phyloP scores from a whole-genome alignment of 108 stramenopile genomes.

The Asterionellopsis glacialis region DNA sequence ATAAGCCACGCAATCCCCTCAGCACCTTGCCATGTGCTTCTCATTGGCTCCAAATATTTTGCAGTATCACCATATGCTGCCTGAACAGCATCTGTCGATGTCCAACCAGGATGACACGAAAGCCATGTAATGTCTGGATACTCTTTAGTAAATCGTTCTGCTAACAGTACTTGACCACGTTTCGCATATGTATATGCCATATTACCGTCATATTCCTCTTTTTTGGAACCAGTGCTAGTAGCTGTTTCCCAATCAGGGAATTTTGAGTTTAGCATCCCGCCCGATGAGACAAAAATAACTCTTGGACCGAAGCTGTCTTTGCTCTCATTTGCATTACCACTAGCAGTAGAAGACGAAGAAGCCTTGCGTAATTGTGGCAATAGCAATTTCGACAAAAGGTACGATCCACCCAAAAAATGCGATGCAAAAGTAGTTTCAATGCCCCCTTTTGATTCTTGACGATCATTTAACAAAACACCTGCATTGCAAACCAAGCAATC shows the following conservation, averaged over 20 bases:
- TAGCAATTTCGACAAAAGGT: slow-evolving; percentile 68
- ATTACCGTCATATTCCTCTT: slow-evolving; percentile 69
- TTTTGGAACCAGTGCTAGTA: slow-evolving; percentile 37
- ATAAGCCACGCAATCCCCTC: slow-evolving; percentile 89
- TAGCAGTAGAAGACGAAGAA: not conserved
- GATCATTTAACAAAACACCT: slow-evolving; percentile 83
- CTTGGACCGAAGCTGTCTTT: slow-evolving; percentile 31
- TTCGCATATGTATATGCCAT: slow-evolving; percentile 90
- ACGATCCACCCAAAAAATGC: slow-evolving; percentile 79
- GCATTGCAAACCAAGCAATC: slow-evolving; percentile 91
- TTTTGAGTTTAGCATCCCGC: slow-evolving; percentile 89
- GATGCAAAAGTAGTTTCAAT: slow-evolving; percentile 87
- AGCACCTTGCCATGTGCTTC: slow-evolving; percentile 86
- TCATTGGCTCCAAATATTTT: slow-evolving; percentile 82
- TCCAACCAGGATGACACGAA: slow-evolving; percentile 82
- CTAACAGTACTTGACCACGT: slow-evolving; percentile 86
- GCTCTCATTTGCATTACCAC: slow-evolving; percentile 11
- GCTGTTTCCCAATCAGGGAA: slow-evolving; percentile 83
- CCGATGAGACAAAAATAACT: slow-evolving; percentile 58
- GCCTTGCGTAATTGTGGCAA: slow-evolving; percentile 54
- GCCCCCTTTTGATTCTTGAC: slow-evolving; percentile 72
- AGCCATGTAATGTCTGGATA: slow-evolving; percentile 52
- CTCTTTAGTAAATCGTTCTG: slow-evolving; percentile 59
- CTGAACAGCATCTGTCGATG: slow-evolving; percentile 75
- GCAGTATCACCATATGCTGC: slow-evolving; percentile 74